Evolutionary conservation across 2,329 filamentous ascomycete genomes (phyloP), one percentile per base, ranked within the genome.

Genomic region (Endothia cerciana): DNA sequence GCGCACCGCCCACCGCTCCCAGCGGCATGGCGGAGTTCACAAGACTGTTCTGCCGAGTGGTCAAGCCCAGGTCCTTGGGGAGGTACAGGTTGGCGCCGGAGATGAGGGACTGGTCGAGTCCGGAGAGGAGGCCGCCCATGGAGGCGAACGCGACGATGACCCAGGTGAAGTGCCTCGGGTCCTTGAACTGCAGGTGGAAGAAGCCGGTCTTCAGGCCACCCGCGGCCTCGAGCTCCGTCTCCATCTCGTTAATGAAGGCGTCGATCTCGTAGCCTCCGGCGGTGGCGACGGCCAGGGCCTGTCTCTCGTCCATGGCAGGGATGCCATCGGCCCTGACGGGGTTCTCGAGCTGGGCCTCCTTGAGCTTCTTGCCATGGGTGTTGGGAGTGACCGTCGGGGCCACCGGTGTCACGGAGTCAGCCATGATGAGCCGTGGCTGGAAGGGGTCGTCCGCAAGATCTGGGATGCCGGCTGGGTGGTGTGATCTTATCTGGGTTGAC

Each of bases 61-160:
- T 78, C 40, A 92, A 80, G 30, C 78, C 72, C 1, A 92, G 79
- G 55, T 87, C 87, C 0, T 74, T 70, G 2, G 89, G 90, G 55
- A 92, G 79, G 73, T 85, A 89, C 4, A 92, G 79, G 72, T 90
- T 89, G 60, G 90, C 90, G 62, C 90, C 90, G 15, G 85, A 89
- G 71, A 92, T 92, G 64, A 92, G 80, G 56, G 87, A 90, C 76
- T 92, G 90, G 72, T 92, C 90, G 25, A 92, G 81, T 67, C 90
- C 90, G 1, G 88, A 91, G 0, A 92, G 83, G 28, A 92, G 79
- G 73, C 90, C 90, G 60, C 90, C 89, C 87, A 92, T 90, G 19
- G 87, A 90, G n/a, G 89, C 89, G 71, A 92, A 92, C 1, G 83
- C 86, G 55, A 91, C 88, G 17, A 91, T 81, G 19, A 90, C 77